Evolutionary conservation across 1,284 basidiomycete genomes (phyloP).

Genomic region (Cutaneotrichosporon cavernicola): DNA sequence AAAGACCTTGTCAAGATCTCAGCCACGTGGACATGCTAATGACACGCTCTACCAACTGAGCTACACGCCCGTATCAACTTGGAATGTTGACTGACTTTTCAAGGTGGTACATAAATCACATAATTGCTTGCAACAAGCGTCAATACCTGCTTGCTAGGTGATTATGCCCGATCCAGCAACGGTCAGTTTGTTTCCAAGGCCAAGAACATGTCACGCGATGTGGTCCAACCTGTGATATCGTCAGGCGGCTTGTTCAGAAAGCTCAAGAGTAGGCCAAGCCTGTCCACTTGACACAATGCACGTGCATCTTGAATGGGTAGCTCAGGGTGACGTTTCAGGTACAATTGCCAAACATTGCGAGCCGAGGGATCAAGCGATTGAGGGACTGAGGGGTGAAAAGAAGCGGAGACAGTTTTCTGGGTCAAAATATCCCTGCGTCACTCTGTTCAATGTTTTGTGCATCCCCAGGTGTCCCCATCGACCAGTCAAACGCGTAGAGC

Average conservation of each 20-base stretch:
- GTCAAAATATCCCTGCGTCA: background rate
- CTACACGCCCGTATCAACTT: conserved; percentile 4
- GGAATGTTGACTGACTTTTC: background rate
- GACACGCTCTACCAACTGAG: conserved; percentile 11
- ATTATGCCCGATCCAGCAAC: no score
- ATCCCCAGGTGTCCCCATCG: background rate
- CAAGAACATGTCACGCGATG: no score
- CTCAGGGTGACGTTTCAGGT: background rate
- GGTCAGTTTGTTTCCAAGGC: no score
- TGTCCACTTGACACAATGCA: background rate
- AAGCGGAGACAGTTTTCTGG: no score
- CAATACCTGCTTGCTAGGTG: no score
- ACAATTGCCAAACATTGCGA: background rate
- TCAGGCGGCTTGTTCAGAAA: no score
- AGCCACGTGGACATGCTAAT: background rate
- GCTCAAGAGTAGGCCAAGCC: background rate
- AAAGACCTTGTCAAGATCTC: conserved; percentile 7
- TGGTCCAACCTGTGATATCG: background rate
- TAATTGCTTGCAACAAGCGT: background rate
- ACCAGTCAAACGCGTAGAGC: background rate
- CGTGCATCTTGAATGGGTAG: background rate
- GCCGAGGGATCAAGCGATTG: background rate
- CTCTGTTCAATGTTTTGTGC: background rate
- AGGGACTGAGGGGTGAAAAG: no score
- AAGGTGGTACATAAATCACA: background rate